Percentiles rank a stretch among this genome's conserved stretches.
Conservation (phyloP, 23 red algal genomes). For the Gracilaria gracilis region DNA sequence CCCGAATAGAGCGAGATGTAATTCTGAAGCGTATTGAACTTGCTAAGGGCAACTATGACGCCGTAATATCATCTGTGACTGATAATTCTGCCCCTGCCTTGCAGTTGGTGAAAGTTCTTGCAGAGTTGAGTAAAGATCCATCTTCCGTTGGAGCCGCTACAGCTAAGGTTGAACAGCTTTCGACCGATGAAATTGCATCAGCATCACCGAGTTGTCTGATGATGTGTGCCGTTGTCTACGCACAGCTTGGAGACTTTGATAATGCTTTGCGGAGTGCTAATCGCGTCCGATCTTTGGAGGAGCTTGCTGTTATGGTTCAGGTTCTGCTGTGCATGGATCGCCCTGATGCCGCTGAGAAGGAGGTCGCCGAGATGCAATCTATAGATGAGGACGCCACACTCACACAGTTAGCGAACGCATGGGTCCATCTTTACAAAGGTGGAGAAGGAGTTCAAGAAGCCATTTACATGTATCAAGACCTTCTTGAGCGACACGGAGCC, state of each 20-base stretch:
- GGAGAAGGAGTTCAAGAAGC: constrained; percentile 78
- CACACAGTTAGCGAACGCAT: constrained; percentile 75
- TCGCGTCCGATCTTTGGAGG: constrained; percentile 58
- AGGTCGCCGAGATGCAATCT: constrained; percentile 71
- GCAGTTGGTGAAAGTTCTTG: constrained; percentile 44
- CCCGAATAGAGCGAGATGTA: constrained; percentile 69
- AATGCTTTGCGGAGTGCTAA: constrained; percentile 69
- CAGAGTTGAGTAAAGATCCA: constrained; percentile 39
- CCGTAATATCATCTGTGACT: constrained; percentile 52
- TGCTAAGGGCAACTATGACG: constrained; percentile 73
- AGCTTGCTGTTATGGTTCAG: constrained; percentile 76
- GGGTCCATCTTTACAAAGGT: constrained; percentile 70
- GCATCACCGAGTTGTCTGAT: constrained; percentile 54
- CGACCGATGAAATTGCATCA: constrained; percentile 39
- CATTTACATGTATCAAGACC: constrained; percentile 77
- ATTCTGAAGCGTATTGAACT: constrained; percentile 74
- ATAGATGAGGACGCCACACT: constrained; percentile 83
- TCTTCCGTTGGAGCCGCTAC: not conserved
- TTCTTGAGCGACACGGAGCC: constrained; percentile 87
- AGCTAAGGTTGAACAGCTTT: not conserved
- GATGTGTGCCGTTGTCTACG: constrained; percentile 75
- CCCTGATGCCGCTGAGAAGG: constrained; percentile 76
- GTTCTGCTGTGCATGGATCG: constrained; percentile 83
- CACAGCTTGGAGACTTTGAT: constrained; percentile 67
- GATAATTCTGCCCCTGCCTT: constrained; percentile 52